Evolutionary conservation across 495 filamentous ascomycete species (phyloP).

Genomic region (Penicillium bialowiezense): DNA sequence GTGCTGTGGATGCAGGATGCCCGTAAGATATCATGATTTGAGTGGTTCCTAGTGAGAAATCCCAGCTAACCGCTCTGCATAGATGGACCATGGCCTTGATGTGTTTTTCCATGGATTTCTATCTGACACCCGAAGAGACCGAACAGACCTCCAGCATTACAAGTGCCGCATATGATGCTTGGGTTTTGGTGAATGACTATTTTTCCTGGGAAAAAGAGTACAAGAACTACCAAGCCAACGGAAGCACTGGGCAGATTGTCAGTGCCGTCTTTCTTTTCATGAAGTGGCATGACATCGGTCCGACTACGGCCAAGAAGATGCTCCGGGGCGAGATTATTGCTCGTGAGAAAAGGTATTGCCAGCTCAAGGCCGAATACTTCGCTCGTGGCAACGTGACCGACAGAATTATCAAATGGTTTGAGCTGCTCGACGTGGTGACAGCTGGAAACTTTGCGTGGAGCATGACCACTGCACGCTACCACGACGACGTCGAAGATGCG

Average conservation of each 20-base stretch:
- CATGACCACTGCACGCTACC: neutral
- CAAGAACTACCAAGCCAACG: neutral
- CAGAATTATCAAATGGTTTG: neutral
- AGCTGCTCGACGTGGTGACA: neutral
- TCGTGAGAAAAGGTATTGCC: neutral
- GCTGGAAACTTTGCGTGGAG: neutral
- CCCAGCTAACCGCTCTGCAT: too few species aligned
- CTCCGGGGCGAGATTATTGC: neutral
- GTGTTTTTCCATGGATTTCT: too few species aligned
- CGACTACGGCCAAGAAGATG: neutral
- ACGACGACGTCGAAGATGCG: neutral
- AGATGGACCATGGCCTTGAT: too few species aligned
- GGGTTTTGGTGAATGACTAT: neutral
- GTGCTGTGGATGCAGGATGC: too few species aligned
- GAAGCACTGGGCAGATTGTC: neutral
- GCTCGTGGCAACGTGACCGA: too few species aligned
- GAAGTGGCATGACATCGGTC: neutral
- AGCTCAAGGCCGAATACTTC: neutral
- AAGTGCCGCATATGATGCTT: neutral
- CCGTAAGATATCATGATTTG: too few species aligned
- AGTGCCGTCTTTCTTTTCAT: neutral
- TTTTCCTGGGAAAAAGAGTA: neutral
- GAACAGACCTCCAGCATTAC: neutral
- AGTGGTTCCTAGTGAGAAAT: too few species aligned
- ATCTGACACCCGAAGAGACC: neutral